A percentile compares a stretch with the other conserved stretches of the same genome.
These are phyloP conservation scores for Solanum medicagineum DNA, from an alignment of 257 asterid species.

Conservation along the genomic window DNA sequence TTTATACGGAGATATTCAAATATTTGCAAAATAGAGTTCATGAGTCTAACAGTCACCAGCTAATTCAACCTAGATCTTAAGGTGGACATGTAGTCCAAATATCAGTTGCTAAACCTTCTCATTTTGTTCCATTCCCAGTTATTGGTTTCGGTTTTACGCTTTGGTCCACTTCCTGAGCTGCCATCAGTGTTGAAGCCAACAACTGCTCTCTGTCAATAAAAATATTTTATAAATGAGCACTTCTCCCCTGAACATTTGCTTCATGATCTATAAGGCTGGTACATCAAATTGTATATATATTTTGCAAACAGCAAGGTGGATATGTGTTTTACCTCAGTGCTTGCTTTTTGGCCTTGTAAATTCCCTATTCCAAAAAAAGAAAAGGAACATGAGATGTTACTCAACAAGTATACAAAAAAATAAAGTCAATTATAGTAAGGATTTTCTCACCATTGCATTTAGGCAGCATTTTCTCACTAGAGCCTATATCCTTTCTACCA, in stretches of 20 bases:
- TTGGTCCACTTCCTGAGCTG: background rate
- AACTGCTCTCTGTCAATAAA: slow-evolving; percentile 1
- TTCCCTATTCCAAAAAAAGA: background rate
- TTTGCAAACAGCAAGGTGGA: background rate
- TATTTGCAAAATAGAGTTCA: background rate
- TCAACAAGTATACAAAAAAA: background rate
- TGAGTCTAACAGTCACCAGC: background rate
- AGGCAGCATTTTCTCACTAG: background rate
- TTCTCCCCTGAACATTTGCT: background rate
- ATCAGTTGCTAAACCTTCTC: background rate
- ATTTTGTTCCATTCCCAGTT: slow-evolving; percentile 3
- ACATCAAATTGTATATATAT: background rate
- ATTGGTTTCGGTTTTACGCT: background rate
- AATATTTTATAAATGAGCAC: background rate
- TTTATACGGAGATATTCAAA: background rate
- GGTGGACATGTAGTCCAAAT: background rate
- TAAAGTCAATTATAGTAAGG: background rate
- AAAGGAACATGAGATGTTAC: background rate
- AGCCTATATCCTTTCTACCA: background rate
- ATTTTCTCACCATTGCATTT: background rate
- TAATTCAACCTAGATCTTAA: background rate
- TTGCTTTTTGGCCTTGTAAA: background rate
- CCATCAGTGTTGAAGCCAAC: background rate
- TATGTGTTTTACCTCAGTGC: slow-evolving; percentile 1
- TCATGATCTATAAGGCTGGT: background rate